Evolutionary conservation across 306 rosid species (phyloP), one percentile per base, ranked within the genome.

Genomic region (Senna tora): DNA sequence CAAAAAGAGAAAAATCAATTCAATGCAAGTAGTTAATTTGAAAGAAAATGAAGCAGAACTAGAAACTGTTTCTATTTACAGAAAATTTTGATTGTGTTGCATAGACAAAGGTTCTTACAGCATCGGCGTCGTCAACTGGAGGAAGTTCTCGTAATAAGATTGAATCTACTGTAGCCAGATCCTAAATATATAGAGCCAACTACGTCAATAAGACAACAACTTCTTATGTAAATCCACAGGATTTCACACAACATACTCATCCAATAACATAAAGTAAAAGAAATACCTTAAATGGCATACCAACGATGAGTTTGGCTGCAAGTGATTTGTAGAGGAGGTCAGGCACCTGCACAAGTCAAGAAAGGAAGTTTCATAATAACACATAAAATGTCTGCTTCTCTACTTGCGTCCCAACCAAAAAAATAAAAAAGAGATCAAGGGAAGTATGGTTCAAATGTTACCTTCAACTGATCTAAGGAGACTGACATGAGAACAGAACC

Each of bases 221-320:
- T 71, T 45, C 70, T 63, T 36, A 38, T 63, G 38, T 47, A 83
- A 72, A 74, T 71, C 62, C 57, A 51, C 36, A 63, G 64, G 67
- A 80, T 21, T 61, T 34, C 43, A 61, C 30, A 10, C 5, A 17
- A 36, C 49, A 36, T 61, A 74, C 63, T 73, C 17, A 71, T 70
- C 51, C 72, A 77, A 71, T 16, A 62, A 39, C n/a, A 65, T 7
- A 57, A 22, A 70, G 42, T 28, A 53, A 20, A 39, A 70, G 20
- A 81, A 52, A 91, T 61, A 61, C 99, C 99, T 91, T 94, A 82
- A 91, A 94, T 67, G 99, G 99, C 99, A 94, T 94, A 84, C 99
- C 99, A 45, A 94, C 82, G 49, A 82, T 67, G 69, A 94, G 95
- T 76, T 94, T 94, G 42, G 99, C 87, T 4, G 96, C 93, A 65